Conservation (phyloP, 331 rosid species). For the Rosa hybrid region DNA sequence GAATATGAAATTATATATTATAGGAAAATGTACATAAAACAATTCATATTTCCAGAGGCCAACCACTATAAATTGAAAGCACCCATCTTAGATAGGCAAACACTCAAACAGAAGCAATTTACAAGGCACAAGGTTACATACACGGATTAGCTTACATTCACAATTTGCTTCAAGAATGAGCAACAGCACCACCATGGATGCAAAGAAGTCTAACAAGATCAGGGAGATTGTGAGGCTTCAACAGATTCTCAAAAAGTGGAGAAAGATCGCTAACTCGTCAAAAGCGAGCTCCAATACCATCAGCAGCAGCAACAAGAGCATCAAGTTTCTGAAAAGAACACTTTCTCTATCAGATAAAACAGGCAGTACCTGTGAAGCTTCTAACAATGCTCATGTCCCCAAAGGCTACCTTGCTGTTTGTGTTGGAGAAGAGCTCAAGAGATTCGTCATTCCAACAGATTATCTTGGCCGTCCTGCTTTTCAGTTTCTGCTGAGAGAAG, state of each 20-base stretch:
- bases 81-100: conserved; percentile 9
- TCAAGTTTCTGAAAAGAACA: conserved; percentile 69
- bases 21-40: conserved; percentile 21
- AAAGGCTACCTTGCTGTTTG: conserved; percentile 86
- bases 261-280: conserved; percentile 71
- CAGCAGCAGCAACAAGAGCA: conserved; percentile 44
- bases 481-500: conserved; percentile 67
- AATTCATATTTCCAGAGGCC: conserved; percentile 11
- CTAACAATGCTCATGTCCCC: conserved; percentile 56
- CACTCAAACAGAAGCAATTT: conserved; percentile 22
- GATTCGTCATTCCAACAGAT: conserved; percentile 77
- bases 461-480: conserved; percentile 68
- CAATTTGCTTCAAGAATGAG: background rate
- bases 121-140: conserved; percentile 6
- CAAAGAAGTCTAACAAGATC: conserved; percentile 85
- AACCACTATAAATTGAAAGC: conserved; percentile 55
- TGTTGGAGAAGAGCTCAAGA: conserved; percentile 74
- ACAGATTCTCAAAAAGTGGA: conserved; percentile 94
- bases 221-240: conserved; percentile 90
- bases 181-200: conserved; percentile 45
- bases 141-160: background rate
- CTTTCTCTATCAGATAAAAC: conserved; percentile 53
- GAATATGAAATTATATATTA: conserved; percentile 10
- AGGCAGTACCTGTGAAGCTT: conserved; percentile 24
- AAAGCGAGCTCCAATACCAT: conserved; percentile 30